These are phyloP conservation scores for Speleostelium caveatum DNA, from an alignment of 78 protist genomes.

Conservation along the genomic window DNA sequence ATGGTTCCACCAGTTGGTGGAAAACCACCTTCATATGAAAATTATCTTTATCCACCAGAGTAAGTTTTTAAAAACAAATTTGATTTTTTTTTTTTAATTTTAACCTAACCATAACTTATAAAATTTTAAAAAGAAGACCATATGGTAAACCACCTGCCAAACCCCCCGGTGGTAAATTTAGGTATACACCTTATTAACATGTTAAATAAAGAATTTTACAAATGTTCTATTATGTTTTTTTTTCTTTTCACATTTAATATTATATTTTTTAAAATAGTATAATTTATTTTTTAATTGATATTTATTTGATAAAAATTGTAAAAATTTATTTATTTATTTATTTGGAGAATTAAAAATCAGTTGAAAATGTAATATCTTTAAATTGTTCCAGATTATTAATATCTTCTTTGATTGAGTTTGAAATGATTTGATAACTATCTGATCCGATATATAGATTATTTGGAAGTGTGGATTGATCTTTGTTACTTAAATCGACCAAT, in stretches of 20 bases:
- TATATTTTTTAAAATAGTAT: too few species aligned
- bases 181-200: conserved; percentile 50
- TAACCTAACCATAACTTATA: neutral
- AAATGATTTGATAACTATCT: neutral
- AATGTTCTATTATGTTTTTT: too few species aligned
- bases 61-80: neutral
- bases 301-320: neutral
- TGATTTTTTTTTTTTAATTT: neutral
- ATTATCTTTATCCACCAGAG: conserved; percentile 44
- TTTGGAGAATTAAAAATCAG: neutral
- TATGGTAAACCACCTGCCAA: neutral
- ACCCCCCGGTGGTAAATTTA: conserved; percentile 15
- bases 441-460: neutral
- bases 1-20: neutral
- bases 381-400: neutral
- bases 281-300: too few species aligned
- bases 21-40: conserved; percentile 6
- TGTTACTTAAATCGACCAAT: neutral
- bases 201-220: too few species aligned
- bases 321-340: too few species aligned
- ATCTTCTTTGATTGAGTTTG: too few species aligned
- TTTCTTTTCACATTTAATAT: too few species aligned
- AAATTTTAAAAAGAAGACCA: neutral
- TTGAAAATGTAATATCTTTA: neutral
- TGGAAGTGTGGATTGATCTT: neutral